Evolutionary conservation across 805 yeast species (phyloP), one percentile per base, ranked within the genome.

Genomic region (Alloascoidea africana): DNA sequence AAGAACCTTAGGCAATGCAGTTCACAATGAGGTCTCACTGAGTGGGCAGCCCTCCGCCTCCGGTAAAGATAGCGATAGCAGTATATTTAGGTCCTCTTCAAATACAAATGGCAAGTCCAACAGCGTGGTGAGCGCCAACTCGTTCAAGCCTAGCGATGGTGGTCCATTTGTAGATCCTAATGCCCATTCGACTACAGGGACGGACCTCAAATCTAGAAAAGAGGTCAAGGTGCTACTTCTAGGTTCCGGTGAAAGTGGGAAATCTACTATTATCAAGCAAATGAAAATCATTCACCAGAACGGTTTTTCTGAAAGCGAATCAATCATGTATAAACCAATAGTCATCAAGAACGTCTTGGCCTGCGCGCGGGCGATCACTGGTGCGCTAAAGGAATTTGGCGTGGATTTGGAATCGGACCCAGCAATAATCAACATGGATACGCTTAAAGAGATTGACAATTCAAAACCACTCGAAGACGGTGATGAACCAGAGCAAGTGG

Each of bases 231-330:
- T 23, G 13, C 30, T 23, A 8, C 30, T 23, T n/a, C 30, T 23
- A 8, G 30, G 30, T 8, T 23, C 96, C 0, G 98, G 97, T 13
- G 93, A 81, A 51, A 66, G 77, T 43, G 93, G 93, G 3, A 82
- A 81, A 51, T 76, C 86, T 4, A 81, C 93, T 14, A 74, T 81
- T 38, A 70, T 82, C 38, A 82, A 80, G 53, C 93, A 81, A 54
- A 82, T 82, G 74, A 80, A 79, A 51, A 79, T 79, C 41, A 60
- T 79, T 36, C 84, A 80, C 51, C 81, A 77, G 50, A 65, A 73
- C 46, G 87, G 87, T 5, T 80, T 74, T 51, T 56, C 76, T 38
- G 60, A 75, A 54, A 76, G 78, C 35, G 96, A 86, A 53, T 56
- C 79, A 17, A 60, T 64, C 39, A 84, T 80, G 46, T 82, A 80